These are phyloP conservation scores for Lactarius indigo DNA, from an alignment of 768 basidiomycete genomes.

Conservation along the genomic window DNA sequence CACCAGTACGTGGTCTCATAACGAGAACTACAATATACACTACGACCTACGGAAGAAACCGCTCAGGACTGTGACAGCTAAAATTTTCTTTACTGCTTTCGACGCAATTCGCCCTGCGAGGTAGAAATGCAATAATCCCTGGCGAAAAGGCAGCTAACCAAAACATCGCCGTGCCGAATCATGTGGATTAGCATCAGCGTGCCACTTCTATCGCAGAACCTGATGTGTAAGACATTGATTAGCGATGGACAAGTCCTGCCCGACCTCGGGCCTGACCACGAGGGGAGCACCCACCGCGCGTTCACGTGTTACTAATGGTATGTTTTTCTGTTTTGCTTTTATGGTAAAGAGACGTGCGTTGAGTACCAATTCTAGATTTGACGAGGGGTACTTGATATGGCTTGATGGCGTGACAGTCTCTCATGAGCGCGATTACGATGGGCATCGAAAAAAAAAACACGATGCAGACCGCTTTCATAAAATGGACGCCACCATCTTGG, in stretches of 20 bases:
- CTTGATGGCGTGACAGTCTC: background rate
- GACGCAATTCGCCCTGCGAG: background rate
- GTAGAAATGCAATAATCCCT: background rate
- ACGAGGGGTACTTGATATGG: background rate
- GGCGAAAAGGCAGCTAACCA: background rate
- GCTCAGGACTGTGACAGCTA: background rate
- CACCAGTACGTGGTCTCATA: constrained; percentile 31
- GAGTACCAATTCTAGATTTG: background rate
- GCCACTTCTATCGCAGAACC: background rate
- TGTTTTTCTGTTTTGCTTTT: background rate
- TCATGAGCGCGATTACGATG: background rate
- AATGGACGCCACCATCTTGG: background rate
- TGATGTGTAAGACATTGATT: background rate
- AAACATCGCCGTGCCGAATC: background rate
- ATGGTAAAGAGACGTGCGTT: background rate
- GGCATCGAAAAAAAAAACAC: background rate
- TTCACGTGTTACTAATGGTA: background rate
- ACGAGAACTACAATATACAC: background rate
- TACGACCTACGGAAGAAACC: background rate
- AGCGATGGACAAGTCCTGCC: background rate
- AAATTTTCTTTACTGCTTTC: background rate
- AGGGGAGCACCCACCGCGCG: background rate
- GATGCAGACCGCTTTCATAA: background rate
- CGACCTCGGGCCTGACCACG: background rate
- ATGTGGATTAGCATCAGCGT: background rate